Evolutionary conservation across 1,284 basidiomycete species (phyloP).

Genomic region (Kalmanozyma brasiliensis): DNA sequence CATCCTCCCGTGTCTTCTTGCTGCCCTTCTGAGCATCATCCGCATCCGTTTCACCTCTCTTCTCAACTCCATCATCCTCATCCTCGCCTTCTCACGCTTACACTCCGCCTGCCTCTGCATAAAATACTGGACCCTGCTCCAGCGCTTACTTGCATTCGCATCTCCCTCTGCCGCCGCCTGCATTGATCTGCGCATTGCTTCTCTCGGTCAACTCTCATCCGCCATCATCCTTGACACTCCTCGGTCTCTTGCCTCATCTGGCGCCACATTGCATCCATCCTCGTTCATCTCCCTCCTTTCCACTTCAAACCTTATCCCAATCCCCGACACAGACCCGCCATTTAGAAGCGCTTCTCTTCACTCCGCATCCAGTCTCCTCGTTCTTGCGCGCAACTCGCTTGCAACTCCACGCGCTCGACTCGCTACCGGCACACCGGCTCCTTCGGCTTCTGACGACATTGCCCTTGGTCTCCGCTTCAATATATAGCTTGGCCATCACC

Average conservation of each 20-base stretch:
- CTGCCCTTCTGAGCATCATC: slow-evolving; percentile 4
- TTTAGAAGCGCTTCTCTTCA: slow-evolving; percentile 13
- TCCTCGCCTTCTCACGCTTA: neutral
- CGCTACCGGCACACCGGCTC: neutral
- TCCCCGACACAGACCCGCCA: slow-evolving; percentile 28
- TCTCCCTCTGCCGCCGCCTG: neutral
- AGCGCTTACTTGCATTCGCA: slow-evolving; percentile 1
- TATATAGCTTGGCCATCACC: slow-evolving; percentile 12
- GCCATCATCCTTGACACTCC: neutral
- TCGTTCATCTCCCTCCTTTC: slow-evolving; percentile 8
- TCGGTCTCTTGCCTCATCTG: neutral
- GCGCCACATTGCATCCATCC: slow-evolving; percentile 2
- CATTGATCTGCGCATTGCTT: neutral
- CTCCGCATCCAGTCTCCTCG: slow-evolving; percentile 22
- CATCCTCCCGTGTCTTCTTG: slow-evolving; percentile 1
- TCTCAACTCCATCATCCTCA: slow-evolving; percentile 5
- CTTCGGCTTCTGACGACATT: neutral
- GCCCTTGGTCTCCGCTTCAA: neutral
- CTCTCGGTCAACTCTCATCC: neutral
- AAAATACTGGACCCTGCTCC: slow-evolving; percentile 20
- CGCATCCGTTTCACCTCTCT: slow-evolving; percentile 26
- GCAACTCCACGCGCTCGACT: neutral
- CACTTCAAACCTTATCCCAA: slow-evolving; percentile 24
- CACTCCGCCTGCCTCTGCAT: slow-evolving; percentile 18
- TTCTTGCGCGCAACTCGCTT: slow-evolving; percentile 2